A percentile compares a stretch with the other conserved stretches of the same genome.
These are phyloP conservation scores for Podospora appendiculata DNA, from an alignment of 495 filamentous ascomycete genomes.

Conservation along the genomic window DNA sequence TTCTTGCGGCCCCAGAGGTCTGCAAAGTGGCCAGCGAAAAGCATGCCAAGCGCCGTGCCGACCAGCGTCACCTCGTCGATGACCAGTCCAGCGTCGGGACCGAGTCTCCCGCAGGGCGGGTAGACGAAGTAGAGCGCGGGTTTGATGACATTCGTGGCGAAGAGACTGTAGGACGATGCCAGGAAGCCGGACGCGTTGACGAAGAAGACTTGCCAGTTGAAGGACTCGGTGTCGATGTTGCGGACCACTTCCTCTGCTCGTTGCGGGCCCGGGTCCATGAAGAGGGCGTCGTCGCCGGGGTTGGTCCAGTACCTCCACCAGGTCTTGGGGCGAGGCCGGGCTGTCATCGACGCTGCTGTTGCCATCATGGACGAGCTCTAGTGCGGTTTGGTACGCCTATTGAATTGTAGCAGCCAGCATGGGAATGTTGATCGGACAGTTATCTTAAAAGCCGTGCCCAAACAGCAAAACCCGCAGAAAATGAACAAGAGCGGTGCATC, in stretches of 20 bases:
- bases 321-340: no score
- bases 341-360: neutral
- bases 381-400: neutral
- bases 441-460: no score
- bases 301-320: no score
- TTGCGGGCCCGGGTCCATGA: neutral
- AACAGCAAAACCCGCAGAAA: no score
- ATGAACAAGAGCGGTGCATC: no score
- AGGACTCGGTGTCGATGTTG: conserved; percentile 10
- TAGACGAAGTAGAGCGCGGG: conserved; percentile 52
- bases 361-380: neutral
- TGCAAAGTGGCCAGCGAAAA: conserved; percentile 50
- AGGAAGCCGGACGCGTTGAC: conserved; percentile 48
- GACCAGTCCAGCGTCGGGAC: conserved; percentile 10
- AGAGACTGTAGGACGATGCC: conserved; percentile 38
- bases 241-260: neutral
- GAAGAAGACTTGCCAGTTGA: conserved; percentile 18
- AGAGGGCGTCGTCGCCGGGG: no score
- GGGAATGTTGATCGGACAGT: no score
- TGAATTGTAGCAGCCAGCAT: neutral
- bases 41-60: conserved; percentile 48
- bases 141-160: conserved; percentile 50
- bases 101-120: conserved; percentile 28
- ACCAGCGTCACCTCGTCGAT: conserved; percentile 50
- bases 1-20: conserved; percentile 50